Evolutionary conservation across 352 stramenopile species (phyloP).

Genomic region (Phytophthora cryptogea): DNA sequence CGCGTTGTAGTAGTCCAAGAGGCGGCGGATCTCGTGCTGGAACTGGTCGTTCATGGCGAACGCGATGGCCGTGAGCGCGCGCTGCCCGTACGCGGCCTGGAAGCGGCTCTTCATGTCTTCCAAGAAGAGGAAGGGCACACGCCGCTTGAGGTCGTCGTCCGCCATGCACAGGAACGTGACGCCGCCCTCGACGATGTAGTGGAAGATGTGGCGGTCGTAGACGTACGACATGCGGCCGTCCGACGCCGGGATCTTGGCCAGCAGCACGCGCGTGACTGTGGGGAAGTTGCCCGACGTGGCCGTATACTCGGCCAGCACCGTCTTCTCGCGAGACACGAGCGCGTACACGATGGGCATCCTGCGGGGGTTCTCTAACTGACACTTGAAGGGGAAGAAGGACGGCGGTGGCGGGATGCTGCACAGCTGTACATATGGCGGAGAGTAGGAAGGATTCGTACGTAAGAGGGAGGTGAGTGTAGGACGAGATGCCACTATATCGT

Average conservation of each 20-base stretch:
- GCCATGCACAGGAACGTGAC: constrained; percentile 99
- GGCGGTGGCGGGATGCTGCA: no score
- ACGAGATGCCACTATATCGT: no score
- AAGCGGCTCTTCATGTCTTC: constrained; percentile 96
- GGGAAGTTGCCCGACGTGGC: constrained; percentile 97
- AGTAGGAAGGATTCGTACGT: no score
- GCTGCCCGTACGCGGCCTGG: constrained; percentile 77
- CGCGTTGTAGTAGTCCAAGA: constrained; percentile 88
- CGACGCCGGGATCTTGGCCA: constrained; percentile 94
- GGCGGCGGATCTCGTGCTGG: constrained; percentile 91
- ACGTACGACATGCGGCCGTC: constrained; percentile 98
- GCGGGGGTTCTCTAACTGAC: not conserved
- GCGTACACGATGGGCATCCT: constrained; percentile 92
- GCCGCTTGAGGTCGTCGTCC: constrained; percentile 94
- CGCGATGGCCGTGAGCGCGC: constrained; percentile 91
- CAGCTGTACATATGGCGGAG: no score
- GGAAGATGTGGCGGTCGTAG: constrained; percentile 96
- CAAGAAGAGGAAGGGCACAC: constrained; percentile 98
- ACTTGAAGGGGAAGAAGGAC: constrained; percentile 6
- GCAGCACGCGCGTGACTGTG: constrained; percentile 96
- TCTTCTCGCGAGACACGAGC: constrained; percentile 96
- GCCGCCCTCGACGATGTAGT: constrained; percentile 96
- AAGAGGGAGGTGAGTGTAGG: no score
- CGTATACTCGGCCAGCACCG: constrained; percentile 98
- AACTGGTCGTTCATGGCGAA: constrained; percentile 99